A percentile compares a stretch with the other conserved stretches of the same genome.
phyloP scores from a whole-genome alignment of 2,329 filamentous ascomycete genomes.

The Sporothrix brunneoviolacea region DNA sequence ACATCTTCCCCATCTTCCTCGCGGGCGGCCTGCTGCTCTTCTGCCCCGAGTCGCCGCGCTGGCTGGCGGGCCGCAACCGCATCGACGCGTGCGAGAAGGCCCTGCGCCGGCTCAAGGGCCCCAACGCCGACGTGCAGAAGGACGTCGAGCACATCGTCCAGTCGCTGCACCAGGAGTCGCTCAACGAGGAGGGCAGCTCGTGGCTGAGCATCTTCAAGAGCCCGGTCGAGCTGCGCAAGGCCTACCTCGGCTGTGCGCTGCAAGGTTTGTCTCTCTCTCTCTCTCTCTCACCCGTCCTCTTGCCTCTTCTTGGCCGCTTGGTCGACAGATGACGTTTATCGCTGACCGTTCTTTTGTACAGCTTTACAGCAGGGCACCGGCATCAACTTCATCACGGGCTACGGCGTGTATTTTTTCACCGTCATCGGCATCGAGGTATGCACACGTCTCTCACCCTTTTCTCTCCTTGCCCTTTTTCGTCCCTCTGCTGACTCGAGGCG shows the following conservation, averaged over 20 bases:
- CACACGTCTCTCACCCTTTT: neutral
- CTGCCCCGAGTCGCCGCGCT: slow-evolving; percentile 7
- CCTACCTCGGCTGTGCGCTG: slow-evolving; percentile 1
- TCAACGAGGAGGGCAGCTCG: slow-evolving; percentile 1
- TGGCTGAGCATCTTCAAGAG: neutral
- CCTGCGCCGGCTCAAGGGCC: slow-evolving; percentile 1
- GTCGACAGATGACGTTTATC: too few relatives aligned
- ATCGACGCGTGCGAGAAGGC: neutral
- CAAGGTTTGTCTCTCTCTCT: neutral
- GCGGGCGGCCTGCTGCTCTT: slow-evolving; percentile 1
- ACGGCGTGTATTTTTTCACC: slow-evolving; percentile 1
- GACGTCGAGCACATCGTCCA: neutral
- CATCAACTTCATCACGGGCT: slow-evolving; percentile 1
- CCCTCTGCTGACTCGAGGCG: neutral
- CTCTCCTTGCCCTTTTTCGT: too few relatives aligned
- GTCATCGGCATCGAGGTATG: slow-evolving; percentile 1
- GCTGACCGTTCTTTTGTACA: neutral
- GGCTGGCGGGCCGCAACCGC: neutral
- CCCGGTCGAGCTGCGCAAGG: slow-evolving; percentile 1
- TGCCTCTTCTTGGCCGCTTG: too few relatives aligned
- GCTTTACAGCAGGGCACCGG: slow-evolving; percentile 1
- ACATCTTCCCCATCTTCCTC: slow-evolving; percentile 4
- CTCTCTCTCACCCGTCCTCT: too few relatives aligned
- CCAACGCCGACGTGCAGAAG: neutral
- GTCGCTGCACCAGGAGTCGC: neutral